Percentiles rank a stretch among this genome's conserved stretches.
Conservation (phyloP, 1,284 basidiomycete species). For the Cryptococcus sp. region DNA sequence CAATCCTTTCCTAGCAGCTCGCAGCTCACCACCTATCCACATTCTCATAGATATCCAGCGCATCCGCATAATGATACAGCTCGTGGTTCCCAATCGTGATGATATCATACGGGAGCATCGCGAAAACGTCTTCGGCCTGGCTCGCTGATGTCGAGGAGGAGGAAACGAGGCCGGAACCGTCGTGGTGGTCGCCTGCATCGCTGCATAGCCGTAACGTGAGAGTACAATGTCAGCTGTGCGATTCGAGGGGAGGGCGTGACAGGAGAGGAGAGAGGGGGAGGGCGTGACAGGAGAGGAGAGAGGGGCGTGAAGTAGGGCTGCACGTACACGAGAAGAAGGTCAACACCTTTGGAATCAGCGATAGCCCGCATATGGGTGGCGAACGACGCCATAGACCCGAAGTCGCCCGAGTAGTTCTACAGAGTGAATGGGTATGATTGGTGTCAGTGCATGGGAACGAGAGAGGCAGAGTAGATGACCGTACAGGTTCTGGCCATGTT, state of each 20-base stretch:
- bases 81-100: conserved; percentile 88
- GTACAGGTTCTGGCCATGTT: conserved; percentile 50
- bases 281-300: no score
- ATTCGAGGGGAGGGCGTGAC: no score
- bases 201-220: conserved; percentile 17
- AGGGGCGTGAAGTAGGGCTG: conserved; percentile 49
- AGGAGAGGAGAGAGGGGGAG: not conserved
- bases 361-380: conserved; percentile 73
- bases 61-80: conserved; percentile 71
- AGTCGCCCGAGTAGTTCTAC: conserved; percentile 58
- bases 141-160: conserved; percentile 58
- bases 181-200: conserved; percentile 61
- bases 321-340: conserved; percentile 43
- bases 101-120: conserved; percentile 73
- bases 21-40: conserved; percentile 52
- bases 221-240: not conserved
- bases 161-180: conserved; percentile 55
- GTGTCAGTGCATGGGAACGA: not conserved
- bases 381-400: conserved; percentile 77
- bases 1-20: conserved; percentile 19
- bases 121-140: conserved; percentile 70
- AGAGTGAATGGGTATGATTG: not conserved
- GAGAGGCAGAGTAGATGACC: conserved; percentile 14
- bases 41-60: conserved; percentile 74
- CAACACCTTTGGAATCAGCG: conserved; percentile 52